Percentiles rank a stretch among this genome's conserved stretches.
Evolutionary conservation across 345 rosid species (phyloP).

Genomic region (Bruguiera gymnorhiza): DNA sequence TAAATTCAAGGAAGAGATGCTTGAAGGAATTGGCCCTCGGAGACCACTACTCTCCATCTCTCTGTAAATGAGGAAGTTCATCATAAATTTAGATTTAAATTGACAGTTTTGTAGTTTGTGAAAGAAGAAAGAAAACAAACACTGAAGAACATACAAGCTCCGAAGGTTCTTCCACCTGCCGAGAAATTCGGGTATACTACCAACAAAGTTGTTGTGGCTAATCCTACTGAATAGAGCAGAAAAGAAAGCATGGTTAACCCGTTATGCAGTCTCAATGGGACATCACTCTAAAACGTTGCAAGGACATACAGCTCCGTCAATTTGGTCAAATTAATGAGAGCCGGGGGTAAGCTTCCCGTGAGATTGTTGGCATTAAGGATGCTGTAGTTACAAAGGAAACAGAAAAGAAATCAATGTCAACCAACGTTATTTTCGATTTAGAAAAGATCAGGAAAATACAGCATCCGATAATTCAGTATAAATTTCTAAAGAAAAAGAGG

Average conservation of each 20-base stretch:
- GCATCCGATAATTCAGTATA: neutral
- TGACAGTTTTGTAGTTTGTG: neutral
- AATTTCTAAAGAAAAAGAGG: neutral
- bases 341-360: slow-evolving; percentile 11
- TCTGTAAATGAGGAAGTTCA: slow-evolving; percentile 1
- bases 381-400: slow-evolving; percentile 3
- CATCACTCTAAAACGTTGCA: neutral
- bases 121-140: neutral
- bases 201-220: slow-evolving; percentile 15
- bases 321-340: slow-evolving; percentile 12
- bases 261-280: too few relatives aligned
- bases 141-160: neutral
- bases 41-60: slow-evolving; percentile 21
- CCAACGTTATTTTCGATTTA: too few relatives aligned
- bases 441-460: neutral
- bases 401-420: neutral
- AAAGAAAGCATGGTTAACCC: neutral
- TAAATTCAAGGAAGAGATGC: slow-evolving; percentile 9
- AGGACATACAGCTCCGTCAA: slow-evolving; percentile 13
- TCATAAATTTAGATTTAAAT: too few relatives aligned
- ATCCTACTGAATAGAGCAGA: slow-evolving; percentile 17
- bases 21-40: slow-evolving; percentile 19
- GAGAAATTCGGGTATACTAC: slow-evolving; percentile 13
- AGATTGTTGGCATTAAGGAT: slow-evolving; percentile 23
- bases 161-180: slow-evolving; percentile 10